Evolutionary conservation across 1,284 basidiomycete genomes (phyloP), one percentile per base, ranked within the genome.

Genomic region (Testicularia cyperi): DNA sequence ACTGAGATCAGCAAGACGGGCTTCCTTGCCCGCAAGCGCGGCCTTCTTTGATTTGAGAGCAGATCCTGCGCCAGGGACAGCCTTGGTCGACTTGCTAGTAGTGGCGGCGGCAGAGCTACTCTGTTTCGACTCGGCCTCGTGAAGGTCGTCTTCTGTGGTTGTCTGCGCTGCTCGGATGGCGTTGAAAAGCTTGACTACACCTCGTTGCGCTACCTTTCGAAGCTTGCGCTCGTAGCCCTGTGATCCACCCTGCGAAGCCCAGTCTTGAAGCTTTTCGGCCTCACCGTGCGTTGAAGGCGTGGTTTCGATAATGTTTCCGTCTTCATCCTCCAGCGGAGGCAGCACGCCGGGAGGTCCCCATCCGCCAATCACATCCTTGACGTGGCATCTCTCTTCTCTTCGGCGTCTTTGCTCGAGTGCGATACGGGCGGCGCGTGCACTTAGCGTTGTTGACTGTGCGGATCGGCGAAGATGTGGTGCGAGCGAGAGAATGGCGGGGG

Each of bases 181-280:
- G 43, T 75, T 75, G 54, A 75, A 75, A 10, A 75, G 65, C 53
- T 75, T 75, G 37, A 75, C 74, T 4, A 75, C 69, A 58, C 73
- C 73, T 14, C 72, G 58, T 42, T 74, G 73, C 1, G 73, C 72
- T 23, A 71, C 70, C 42, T 75, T 75, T 18, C 72, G 47, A 35
- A 75, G 44, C 30, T 65, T 56, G 7, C 67, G 51, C 42, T 75
- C 73, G 33, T 72, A 72, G 6, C 53, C 57, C 49, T 64, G 52
- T n/a, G 49, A 49, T 14, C 70, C 72, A 3, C 70, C 72, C 39
- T 71, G 42, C 13, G 56, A 41, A 9, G 47, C 36, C 36, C 65
- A 74, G 12, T 45, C 67, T 15, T 42, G 34, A 31, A 51, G 19
- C 33, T 42, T 41, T 20, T 46, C 44, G 3, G 33, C 37, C 8